Conservation (phyloP, 2,329 filamentous ascomycete species). For the Cladosporium phlei region DNA sequence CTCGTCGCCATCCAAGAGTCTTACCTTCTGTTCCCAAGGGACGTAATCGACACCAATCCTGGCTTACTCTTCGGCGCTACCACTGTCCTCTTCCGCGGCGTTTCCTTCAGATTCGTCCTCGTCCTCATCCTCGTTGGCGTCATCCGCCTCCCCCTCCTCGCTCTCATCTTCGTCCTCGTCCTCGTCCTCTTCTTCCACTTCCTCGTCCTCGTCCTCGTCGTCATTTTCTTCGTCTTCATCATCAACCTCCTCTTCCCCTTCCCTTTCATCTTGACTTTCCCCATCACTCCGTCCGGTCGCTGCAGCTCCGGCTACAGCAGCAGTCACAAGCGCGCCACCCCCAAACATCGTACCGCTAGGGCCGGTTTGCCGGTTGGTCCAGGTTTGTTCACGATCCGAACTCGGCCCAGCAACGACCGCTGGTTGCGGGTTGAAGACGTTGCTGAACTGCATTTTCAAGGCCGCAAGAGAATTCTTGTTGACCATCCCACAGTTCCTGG, state of each 20-base stretch:
- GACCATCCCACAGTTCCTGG: slow-evolving; percentile 20
- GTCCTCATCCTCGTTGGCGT: neutral
- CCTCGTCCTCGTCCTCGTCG: slow-evolving; percentile 18
- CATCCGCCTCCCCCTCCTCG: neutral
- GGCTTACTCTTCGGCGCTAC: too few species aligned
- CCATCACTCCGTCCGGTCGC: too few species aligned
- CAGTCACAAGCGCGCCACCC: too few species aligned
- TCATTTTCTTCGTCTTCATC: slow-evolving; percentile 8
- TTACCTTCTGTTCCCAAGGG: too few species aligned
- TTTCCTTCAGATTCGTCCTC: neutral
- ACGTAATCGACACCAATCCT: too few species aligned
- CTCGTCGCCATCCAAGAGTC: too few species aligned
- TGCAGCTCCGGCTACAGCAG: too few species aligned
- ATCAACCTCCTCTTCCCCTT: too few species aligned
- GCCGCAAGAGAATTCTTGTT: slow-evolving; percentile 9
- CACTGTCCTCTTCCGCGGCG: too few species aligned
- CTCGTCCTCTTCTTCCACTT: neutral
- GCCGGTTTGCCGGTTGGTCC: too few species aligned
- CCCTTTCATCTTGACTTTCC: too few species aligned
- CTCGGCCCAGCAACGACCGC: neutral
- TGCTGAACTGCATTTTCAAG: slow-evolving; percentile 7
- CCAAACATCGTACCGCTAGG: too few species aligned
- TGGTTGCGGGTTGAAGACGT: neutral
- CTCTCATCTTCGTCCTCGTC: slow-evolving; percentile 1
- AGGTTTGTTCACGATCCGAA: neutral